Conservation (phyloP, 805 yeast species). For the Blastobotrys muscicola region DNA sequence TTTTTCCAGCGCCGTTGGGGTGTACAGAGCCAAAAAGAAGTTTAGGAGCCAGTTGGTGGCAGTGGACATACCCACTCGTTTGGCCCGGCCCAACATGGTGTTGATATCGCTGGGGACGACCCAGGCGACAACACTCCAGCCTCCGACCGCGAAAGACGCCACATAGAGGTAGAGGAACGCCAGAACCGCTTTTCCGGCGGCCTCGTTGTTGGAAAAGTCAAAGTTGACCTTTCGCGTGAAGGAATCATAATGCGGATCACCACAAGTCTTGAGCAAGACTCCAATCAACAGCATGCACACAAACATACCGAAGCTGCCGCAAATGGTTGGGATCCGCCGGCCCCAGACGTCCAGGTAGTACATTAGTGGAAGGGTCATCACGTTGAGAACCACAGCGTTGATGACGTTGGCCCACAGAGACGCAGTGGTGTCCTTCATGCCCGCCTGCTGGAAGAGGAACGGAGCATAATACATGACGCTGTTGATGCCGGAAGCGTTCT, state of each 20-base stretch:
- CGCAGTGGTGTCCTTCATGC: constrained; percentile 41
- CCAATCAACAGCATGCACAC: constrained; percentile 41
- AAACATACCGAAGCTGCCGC: constrained; percentile 11
- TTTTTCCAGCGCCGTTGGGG: constrained; percentile 55
- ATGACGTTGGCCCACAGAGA: constrained; percentile 57
- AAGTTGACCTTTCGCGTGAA: constrained; percentile 18
- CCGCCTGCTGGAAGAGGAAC: constrained; percentile 45
- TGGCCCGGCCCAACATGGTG: constrained; percentile 48
- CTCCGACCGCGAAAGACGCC: constrained; percentile 36
- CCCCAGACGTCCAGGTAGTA: constrained; percentile 26
- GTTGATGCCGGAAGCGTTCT: constrained; percentile 60
- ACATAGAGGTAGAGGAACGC: constrained; percentile 43
- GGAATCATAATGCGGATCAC: constrained; percentile 9
- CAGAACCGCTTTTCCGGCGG: constrained; percentile 29
- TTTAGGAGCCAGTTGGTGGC: constrained; percentile 38
- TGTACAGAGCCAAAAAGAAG: constrained; percentile 53
- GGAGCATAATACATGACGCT: constrained; percentile 59
- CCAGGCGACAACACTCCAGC: constrained; percentile 62
- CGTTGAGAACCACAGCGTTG: constrained; percentile 52
- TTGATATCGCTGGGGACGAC: constrained; percentile 59
- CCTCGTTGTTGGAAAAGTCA: constrained; percentile 8
- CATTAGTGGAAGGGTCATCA: constrained; percentile 60
- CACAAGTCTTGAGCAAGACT: constrained; percentile 29
- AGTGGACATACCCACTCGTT: constrained; percentile 48
- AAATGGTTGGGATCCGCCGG: constrained; percentile 15